Evolutionary conservation across 1,284 basidiomycete genomes (phyloP).

Genomic region (Marasmius oreades): DNA sequence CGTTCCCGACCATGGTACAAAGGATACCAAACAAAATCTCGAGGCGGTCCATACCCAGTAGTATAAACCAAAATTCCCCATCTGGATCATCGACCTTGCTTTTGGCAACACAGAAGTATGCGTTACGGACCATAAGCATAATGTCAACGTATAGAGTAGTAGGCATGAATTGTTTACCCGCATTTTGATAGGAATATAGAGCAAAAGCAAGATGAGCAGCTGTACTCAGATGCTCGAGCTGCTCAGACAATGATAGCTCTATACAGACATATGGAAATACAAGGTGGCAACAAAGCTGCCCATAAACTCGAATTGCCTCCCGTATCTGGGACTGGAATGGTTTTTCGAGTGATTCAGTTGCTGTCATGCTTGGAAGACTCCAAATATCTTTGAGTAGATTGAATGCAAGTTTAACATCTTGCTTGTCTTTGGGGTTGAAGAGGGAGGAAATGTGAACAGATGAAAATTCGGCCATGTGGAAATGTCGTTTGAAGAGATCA

Average conservation of each 20-base stretch:
- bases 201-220: conserved; percentile 29
- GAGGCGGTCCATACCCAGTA: conserved; percentile 21
- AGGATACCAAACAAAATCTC: conserved; percentile 19
- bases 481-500: conserved; percentile 13
- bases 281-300: conserved; percentile 17
- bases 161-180: conserved; percentile 23
- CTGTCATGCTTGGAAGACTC: background rate
- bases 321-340: background rate
- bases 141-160: conserved; percentile 26
- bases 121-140: conserved; percentile 31
- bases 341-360: background rate
- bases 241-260: conserved; percentile 23
- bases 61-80: conserved; percentile 20
- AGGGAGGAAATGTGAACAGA: conserved; percentile 9
- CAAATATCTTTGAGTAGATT: conserved; percentile 3
- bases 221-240: conserved; percentile 26
- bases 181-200: conserved; percentile 20
- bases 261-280: conserved; percentile 22
- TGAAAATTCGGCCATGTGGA: conserved; percentile 9
- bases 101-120: conserved; percentile 29
- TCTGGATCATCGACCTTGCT: conserved; percentile 19
- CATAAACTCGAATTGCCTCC: conserved; percentile 7
- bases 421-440: conserved; percentile 17
- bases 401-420: conserved; percentile 18
- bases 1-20: conserved; percentile 18